Conservation (phyloP, 257 asterid species). For the Solanum microdontum region DNA sequence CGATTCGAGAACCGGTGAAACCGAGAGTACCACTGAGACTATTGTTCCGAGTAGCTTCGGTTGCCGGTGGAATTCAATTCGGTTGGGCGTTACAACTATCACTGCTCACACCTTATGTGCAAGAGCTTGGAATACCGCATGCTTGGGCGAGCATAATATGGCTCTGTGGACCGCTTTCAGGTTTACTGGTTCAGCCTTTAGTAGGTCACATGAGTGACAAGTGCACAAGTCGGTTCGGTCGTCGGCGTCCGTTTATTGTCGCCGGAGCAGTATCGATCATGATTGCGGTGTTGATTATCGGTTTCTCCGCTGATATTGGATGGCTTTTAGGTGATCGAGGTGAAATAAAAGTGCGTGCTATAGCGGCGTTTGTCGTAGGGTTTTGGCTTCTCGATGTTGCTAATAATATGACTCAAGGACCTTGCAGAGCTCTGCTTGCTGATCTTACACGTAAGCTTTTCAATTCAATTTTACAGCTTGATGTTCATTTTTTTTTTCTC, state of each 20-base stretch:
- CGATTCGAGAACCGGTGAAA: constrained; percentile 15
- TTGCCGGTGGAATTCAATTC: constrained; percentile 89
- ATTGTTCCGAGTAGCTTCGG: constrained; percentile 66
- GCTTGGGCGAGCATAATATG: constrained; percentile 82
- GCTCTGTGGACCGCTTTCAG: constrained; percentile 86
- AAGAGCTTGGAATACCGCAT: constrained; percentile 85
- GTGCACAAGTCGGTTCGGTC: constrained; percentile 59
- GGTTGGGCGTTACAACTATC: constrained; percentile 92
- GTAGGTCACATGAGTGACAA: constrained; percentile 70
- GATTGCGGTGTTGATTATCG: constrained; percentile 54
- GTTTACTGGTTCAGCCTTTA: constrained; percentile 77
- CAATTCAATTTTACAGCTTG: background rate
- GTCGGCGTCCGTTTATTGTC: constrained; percentile 71
- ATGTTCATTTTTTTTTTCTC: background rate
- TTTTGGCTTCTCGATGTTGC: constrained; percentile 91
- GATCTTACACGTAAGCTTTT: constrained; percentile 58
- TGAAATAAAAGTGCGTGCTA: constrained; percentile 37
- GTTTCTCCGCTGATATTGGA: constrained; percentile 70
- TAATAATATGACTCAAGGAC: constrained; percentile 81
- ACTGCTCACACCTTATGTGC: constrained; percentile 69
- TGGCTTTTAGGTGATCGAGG: constrained; percentile 57
- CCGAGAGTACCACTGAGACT: constrained; percentile 31
- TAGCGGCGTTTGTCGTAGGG: constrained; percentile 53
- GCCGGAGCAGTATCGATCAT: constrained; percentile 59
- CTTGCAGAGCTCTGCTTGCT: constrained; percentile 83